These are phyloP conservation scores for Cyberlindnera japonica DNA, from an alignment of 805 yeast species.

Conservation along the genomic window DNA sequence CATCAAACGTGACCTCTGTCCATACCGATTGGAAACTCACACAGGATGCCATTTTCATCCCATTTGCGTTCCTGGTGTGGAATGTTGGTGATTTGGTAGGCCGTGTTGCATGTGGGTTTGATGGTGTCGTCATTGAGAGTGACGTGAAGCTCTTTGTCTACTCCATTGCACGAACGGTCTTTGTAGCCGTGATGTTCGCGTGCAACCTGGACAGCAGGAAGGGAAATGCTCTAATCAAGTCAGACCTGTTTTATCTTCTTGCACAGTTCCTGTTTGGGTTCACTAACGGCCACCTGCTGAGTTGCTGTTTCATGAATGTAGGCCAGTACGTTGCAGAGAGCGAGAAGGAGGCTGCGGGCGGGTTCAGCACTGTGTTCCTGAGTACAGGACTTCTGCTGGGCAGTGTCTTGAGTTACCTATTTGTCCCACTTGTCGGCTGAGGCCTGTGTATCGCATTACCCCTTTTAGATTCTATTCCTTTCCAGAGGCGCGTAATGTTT, in stretches of 20 bases:
- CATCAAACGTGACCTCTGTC: constrained; percentile 60
- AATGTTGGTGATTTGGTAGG: constrained; percentile 85
- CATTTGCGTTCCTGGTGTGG: constrained; percentile 82
- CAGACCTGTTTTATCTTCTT: constrained; percentile 64
- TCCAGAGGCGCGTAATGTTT: too few relatives aligned
- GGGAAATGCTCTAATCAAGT: constrained; percentile 33
- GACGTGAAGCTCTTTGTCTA: constrained; percentile 48
- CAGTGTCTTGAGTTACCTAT: constrained; percentile 65
- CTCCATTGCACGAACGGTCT: constrained; percentile 50
- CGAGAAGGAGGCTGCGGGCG: constrained; percentile 91
- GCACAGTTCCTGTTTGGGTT: constrained; percentile 79
- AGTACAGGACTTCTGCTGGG: constrained; percentile 79
- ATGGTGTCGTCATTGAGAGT: constrained; percentile 37
- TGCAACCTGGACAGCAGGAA: constrained; percentile 46
- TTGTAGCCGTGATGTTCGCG: constrained; percentile 69
- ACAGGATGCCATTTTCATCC: constrained; percentile 50
- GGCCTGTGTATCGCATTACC: neutral
- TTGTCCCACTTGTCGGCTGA: constrained; percentile 37
- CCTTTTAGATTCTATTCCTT: neutral
- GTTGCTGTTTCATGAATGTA: constrained; percentile 76
- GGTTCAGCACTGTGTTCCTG: constrained; percentile 78
- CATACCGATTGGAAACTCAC: constrained; percentile 28
- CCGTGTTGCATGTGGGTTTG: constrained; percentile 59
- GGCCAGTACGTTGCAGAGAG: constrained; percentile 56
- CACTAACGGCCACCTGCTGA: constrained; percentile 81